Percentiles rank a stretch among this genome's conserved stretches.
Evolutionary conservation across 2,329 filamentous ascomycete species (phyloP).

Genomic region (Colletotrichum lentis): DNA sequence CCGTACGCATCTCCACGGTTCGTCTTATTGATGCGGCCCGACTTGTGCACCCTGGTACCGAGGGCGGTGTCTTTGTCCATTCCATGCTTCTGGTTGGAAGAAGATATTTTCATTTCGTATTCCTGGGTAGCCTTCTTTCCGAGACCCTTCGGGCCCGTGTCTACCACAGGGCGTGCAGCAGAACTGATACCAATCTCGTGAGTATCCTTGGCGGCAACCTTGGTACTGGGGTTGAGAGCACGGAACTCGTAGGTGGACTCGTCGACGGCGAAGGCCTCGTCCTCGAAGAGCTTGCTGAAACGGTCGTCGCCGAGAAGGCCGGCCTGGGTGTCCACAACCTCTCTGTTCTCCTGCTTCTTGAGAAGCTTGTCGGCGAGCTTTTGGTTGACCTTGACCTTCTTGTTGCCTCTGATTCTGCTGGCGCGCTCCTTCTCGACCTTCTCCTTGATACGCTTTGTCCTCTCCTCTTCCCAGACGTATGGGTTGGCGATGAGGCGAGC

Average conservation of each 20-base stretch:
- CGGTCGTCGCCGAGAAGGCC: constrained; percentile 83
- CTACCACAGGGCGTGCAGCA: constrained; percentile 20
- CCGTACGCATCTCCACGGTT: constrained; percentile 62
- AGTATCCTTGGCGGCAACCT: constrained; percentile 35
- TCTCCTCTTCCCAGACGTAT: constrained; percentile 91
- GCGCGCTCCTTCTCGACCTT: constrained; percentile 98
- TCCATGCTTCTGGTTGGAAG: constrained; percentile 69
- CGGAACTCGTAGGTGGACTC: constrained; percentile 88
- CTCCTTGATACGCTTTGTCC: constrained; percentile 88
- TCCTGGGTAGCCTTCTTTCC: constrained; percentile 29
- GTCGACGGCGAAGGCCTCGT: constrained; percentile 91
- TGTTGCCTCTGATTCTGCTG: constrained; percentile 89
- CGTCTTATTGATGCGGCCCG: constrained; percentile 56
- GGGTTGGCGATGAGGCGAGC: constrained; percentile 92
- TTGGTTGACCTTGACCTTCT: constrained; percentile 98
- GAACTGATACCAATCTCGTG: constrained; percentile 36
- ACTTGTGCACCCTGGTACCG: constrained; percentile 63
- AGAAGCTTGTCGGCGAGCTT: constrained; percentile 78
- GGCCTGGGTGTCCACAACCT: constrained; percentile 64
- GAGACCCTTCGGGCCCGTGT: constrained; percentile 27
- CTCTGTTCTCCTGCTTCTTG: constrained; percentile 69
- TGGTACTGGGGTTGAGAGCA: constrained; percentile 86
- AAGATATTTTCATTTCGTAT: constrained; percentile 70
- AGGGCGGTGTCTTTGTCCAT: constrained; percentile 64
- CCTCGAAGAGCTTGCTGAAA: constrained; percentile 89